Base-by-base conservation (phyloP, 345 rosid genomes). In the Corchorus olitorius region DNA sequence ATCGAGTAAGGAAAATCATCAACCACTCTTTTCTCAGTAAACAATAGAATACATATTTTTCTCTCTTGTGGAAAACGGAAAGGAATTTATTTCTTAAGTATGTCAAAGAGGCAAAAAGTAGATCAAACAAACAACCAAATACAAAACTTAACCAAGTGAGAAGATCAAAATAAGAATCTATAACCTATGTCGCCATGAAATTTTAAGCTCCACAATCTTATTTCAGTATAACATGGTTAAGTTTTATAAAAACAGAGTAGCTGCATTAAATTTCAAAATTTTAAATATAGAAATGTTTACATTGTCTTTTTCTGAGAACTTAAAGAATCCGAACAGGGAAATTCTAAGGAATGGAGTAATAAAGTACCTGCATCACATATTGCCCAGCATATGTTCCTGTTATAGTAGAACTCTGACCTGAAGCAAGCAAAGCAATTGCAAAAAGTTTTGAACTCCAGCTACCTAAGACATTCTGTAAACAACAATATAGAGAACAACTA, bases 361-460 rank as follows among this genome's bases (percentile, higher is more conserved):
- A 75, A 48, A 60, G 34, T 84, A 94, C 98, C 97, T 89, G 95
- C 98, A 90, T 95, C 39, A 95, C 97, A 82, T 95, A 95, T 76
- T 95, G 99, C 75, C 98, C 99, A 22, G 98, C 99, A 83, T 93
- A 95, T 49, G 98, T 95, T 81, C 99, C 99, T 0, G 99, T 95
- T 75, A 95, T 93, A 5, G 99, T 95, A 34, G 99, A 95, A 82
- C 99, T 95, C 81, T 93, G 99, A 60, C 99, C 99, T 0, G 98
- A 95, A 64, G 97, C 98, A 75, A 95, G 89, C 78, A 95, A 84
- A 8, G 98, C 99, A 68, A 95, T 70, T 17, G 94, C 98, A 66
- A 96, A 96, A 74, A 93, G 86, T 82, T 93, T 96, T 58, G 99
- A 96, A 79, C 98, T 96, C 99, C 99, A 96, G 50, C 83, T 87